Percentiles rank a stretch among this genome's conserved stretches.
Conservation (phyloP, 2,329 filamentous ascomycete genomes). For the Neonectria magnoliae region DNA sequence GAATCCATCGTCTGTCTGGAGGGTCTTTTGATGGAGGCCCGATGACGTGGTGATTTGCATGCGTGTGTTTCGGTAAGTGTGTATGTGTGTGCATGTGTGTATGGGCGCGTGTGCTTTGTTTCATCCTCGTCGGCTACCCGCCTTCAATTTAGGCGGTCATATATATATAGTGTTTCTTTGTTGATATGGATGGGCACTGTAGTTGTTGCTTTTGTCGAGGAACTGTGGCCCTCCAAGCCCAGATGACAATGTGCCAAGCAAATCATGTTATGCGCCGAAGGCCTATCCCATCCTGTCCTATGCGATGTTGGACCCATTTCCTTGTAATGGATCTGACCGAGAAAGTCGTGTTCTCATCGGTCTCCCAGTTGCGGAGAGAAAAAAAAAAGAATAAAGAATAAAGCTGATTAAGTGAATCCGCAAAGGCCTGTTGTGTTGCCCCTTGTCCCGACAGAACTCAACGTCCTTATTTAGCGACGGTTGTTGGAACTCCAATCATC, state of each 20-base stretch:
- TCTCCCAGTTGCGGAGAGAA: background rate
- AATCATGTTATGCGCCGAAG: constrained; percentile 21
- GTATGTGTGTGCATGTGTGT: background rate
- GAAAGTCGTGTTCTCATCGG: constrained; percentile 15
- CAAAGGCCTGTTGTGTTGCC: background rate
- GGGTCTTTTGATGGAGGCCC: background rate
- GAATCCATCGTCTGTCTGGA: background rate
- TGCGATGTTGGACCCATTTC: constrained; percentile 9
- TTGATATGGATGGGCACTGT: background rate
- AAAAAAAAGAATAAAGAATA: background rate
- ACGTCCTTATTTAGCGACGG: constrained; percentile 27
- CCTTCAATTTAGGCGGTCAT: background rate
- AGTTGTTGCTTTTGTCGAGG: background rate
- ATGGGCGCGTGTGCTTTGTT: background rate
- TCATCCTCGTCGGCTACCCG: background rate
- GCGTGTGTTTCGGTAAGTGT: background rate
- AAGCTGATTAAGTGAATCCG: constrained; percentile 2
- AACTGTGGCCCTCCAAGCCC: background rate
- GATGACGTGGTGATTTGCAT: constrained; percentile 1
- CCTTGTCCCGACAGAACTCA: background rate
- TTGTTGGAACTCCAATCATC: constrained; percentile 38
- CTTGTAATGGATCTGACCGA: background rate
- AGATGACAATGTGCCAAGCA: constrained; percentile 2
- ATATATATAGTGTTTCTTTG: background rate
- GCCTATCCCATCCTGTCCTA: constrained; percentile 13